These are phyloP conservation scores for Cutaneotrichosporon arboriforme DNA, from an alignment of 1,284 basidiomycete species.

Conservation along the genomic window DNA sequence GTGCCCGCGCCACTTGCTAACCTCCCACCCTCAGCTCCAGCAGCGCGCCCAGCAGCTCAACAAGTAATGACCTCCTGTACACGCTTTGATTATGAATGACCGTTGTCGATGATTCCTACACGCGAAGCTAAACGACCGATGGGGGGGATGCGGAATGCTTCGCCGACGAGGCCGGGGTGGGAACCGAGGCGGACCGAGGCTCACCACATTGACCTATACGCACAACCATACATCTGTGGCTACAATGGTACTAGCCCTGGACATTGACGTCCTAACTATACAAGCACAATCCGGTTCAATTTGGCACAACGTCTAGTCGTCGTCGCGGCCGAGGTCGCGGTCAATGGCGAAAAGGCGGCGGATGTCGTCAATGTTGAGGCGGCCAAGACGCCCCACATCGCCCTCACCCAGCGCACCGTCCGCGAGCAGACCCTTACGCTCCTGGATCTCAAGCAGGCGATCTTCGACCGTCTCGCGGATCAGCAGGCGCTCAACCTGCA, in stretches of 20 bases:
- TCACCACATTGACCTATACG: too few species aligned
- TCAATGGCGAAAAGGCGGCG: slow-evolving; percentile 15
- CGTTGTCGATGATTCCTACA: not conserved
- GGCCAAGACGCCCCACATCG: slow-evolving; percentile 16
- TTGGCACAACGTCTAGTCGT: not conserved
- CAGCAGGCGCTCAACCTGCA: slow-evolving; percentile 77
- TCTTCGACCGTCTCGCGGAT: slow-evolving; percentile 45
- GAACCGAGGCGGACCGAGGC: too few species aligned
- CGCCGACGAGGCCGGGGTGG: too few species aligned
- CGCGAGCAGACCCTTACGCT: slow-evolving; percentile 41
- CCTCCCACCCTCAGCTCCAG: slow-evolving; percentile 9
- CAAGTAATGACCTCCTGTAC: slow-evolving; percentile 4
- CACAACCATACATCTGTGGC: too few species aligned
- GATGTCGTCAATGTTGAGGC: slow-evolving; percentile 14
- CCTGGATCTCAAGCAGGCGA: slow-evolving; percentile 19
- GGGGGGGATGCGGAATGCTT: too few species aligned
- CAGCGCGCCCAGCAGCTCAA: slow-evolving; percentile 18
- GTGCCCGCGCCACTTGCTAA: not conserved
- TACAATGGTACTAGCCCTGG: too few species aligned
- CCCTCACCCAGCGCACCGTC: slow-evolving; percentile 50
- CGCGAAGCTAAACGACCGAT: too few species aligned
- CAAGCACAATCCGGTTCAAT: too few species aligned
- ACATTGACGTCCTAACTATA: too few species aligned
- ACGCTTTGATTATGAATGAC: not conserved
- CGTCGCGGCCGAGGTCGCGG: not conserved